Base-by-base conservation (phyloP, 2,329 filamentous ascomycete species). In the Byssoonygena ceratinophila region DNA sequence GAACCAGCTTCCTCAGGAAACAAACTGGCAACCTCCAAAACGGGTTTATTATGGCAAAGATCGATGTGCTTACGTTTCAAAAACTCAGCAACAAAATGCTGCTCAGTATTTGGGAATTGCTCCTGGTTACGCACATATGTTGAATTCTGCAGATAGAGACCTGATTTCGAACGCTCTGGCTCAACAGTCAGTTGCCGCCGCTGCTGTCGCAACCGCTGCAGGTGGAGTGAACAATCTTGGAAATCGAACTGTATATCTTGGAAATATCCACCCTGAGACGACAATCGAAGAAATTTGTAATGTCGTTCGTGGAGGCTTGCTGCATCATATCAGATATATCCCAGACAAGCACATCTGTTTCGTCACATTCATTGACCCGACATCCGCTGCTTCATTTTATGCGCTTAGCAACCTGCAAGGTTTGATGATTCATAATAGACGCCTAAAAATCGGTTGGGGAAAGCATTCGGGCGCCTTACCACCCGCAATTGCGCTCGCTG, bases 321-420 rank as follows among this genome's bases (percentile, higher is more conserved):
- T 98, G 62, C 92, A 98, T 70, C 92, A 98, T 70, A 94, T 98
- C 69, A 88, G 92, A 61, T 98, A 97, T 72, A 98, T 98, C 62
- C 92, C 92, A 5, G 92, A 98, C 75, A 98, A 98, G 80, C 92
- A 98, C 73, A 98, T 98, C 61, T 98, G 92, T 77, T 98, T 98
- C 66, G 92, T 98, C 53, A 98, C 92, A 1, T 98, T 98, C 72
- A 97, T 98, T 68, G 92, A 98, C 65, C 92, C 92, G 7, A 98
- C 92, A 22, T 94, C 92, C 2, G 92, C 92, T 22, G 92, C 92
- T 37, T 96, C 91, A 0, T 98, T 98, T 75, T 98, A 96, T 63
- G 92, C 92, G 39, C 76, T 98, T 55, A 96, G 90, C 78, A 97
- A 97, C 71, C 76, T 98, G 25, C 92, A 98, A 68, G 92, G 92